Evolutionary conservation across 768 basidiomycete genomes (phyloP).

Genomic region (Tylopilus cervinicoccineus): DNA sequence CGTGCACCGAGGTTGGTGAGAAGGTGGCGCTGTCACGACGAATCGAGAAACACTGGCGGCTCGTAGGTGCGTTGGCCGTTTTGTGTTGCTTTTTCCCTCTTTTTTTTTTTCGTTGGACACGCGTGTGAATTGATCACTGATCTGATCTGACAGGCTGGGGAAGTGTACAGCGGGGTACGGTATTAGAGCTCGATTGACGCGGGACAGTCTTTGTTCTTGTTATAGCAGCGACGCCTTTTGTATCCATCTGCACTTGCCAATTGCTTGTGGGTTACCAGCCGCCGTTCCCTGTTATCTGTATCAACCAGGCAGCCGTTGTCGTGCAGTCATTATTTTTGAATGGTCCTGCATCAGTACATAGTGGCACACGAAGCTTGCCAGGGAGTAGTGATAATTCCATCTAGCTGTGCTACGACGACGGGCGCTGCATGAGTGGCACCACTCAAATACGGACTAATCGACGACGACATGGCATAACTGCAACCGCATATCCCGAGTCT

Average conservation of each 20-base stretch:
- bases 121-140: conserved; percentile 1
- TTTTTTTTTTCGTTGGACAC: too few relatives aligned
- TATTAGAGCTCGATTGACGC: conserved; percentile 68
- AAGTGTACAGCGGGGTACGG: conserved; percentile 81
- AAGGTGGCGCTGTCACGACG: conserved; percentile 93
- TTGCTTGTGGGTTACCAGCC: too few relatives aligned
- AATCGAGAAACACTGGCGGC: conserved; percentile 98
- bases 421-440: too few relatives aligned
- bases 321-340: too few relatives aligned
- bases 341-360: too few relatives aligned
- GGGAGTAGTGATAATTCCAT: too few relatives aligned
- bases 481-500: not conserved
- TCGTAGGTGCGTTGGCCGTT: conserved; percentile 67
- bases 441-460: not conserved
- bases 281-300: too few relatives aligned
- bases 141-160: conserved; percentile 48
- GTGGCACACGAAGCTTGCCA: too few relatives aligned
- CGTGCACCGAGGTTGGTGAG: conserved; percentile 95
- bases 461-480: not conserved
- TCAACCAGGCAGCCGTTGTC: too few relatives aligned
- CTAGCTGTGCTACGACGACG: not conserved
- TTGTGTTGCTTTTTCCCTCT: not conserved
- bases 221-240: not conserved
- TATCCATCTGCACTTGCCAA: not conserved
- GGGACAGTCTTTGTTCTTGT: not conserved